Evolutionary conservation across 2,329 filamentous ascomycete species (phyloP), one percentile per base, ranked within the genome.

Genomic region (Sclerotinia trifoliorum): DNA sequence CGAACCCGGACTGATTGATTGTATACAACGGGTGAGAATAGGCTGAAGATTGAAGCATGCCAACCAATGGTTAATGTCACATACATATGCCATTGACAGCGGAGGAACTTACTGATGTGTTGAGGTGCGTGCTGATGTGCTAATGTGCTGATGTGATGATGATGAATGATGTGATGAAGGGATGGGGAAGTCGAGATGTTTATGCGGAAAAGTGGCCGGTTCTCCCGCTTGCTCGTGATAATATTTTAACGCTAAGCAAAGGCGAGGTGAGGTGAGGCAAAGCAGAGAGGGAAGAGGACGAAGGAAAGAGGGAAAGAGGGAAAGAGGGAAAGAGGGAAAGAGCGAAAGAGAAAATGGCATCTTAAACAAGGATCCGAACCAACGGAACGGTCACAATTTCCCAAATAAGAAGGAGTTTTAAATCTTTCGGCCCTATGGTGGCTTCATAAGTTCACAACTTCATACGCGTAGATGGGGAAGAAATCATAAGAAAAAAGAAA

Each of bases 361-460:
- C 29, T 21, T 15, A n/a, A 42, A 24, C 57, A 60, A 60, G 57
- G 42, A 32, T 61, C 5, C 7, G 42, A 61, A 48, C 26, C 57
- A 61, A 32, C 26, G 8, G 21, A 46, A 35, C 42, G 26, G 58
- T 61, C 44, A 61, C n/a, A 61, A 61, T 44, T 61, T 61, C 58
- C 58, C 4, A 24, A 61, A 24, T 17, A 49, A 61, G 57, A 49
- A 61, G 44, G 57, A 32, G 57, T 32, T 29, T 35, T 10, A 29
- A 17, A 21, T 6, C 19, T 61, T 61, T 61, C 57, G 57, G 57
- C 57, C 57, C 21, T 32, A 61, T 61, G 26, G 42, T 61, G 57
- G 42, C 57, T 60, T 60, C 26, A 61, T 42, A n/a, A n/a, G n/a
- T n/a, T n/a, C n/a, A n/a, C n/a, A n/a, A 61, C 57, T 60, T 60